These are phyloP conservation scores for Domatiomyces globalis DNA, from an alignment of 2,329 filamentous ascomycete genomes.

Conservation along the genomic window DNA sequence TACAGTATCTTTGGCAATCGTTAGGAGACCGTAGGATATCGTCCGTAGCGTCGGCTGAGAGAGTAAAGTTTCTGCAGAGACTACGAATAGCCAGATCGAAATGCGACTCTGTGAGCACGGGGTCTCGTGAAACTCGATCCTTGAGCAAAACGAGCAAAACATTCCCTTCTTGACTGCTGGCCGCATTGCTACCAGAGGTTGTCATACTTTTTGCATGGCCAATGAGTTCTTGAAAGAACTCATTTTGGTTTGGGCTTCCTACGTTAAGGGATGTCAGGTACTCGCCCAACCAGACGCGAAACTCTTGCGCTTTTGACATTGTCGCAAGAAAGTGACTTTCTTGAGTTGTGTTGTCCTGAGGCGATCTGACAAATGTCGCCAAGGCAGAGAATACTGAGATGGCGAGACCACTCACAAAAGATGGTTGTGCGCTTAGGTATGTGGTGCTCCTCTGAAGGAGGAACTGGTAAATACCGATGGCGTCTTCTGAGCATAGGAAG, in stretches of 20 bases:
- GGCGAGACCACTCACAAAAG: slow-evolving; percentile 67
- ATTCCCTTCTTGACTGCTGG: slow-evolving; percentile 59
- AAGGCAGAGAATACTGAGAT: slow-evolving; percentile 69
- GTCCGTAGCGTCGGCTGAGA: slow-evolving; percentile 41
- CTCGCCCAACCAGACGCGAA: slow-evolving; percentile 63
- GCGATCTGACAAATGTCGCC: slow-evolving; percentile 57
- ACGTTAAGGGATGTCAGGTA: slow-evolving; percentile 51
- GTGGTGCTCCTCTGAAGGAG: slow-evolving; percentile 53
- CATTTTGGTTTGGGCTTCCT: slow-evolving; percentile 22
- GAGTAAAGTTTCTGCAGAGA: slow-evolving; percentile 60
- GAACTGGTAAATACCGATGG: slow-evolving; percentile 74
- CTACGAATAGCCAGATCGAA: slow-evolving; percentile 55
- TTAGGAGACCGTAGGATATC: slow-evolving; percentile 58
- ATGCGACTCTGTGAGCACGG: slow-evolving; percentile 56
- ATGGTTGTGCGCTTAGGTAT: slow-evolving; percentile 52
- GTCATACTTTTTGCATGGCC: slow-evolving; percentile 54
- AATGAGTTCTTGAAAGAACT: slow-evolving; percentile 37
- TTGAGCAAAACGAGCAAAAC: slow-evolving; percentile 66
- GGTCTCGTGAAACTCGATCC: slow-evolving; percentile 49
- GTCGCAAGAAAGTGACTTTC: slow-evolving; percentile 69
- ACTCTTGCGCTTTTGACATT: slow-evolving; percentile 57
- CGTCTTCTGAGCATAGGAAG: slow-evolving; percentile 77
- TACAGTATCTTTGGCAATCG: slow-evolving; percentile 46
- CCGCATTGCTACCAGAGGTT: slow-evolving; percentile 53
- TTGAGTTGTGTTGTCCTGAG: slow-evolving; percentile 67